phyloP scores from a whole-genome alignment of 306 rosid species.

The Vigna nakashimae region DNA sequence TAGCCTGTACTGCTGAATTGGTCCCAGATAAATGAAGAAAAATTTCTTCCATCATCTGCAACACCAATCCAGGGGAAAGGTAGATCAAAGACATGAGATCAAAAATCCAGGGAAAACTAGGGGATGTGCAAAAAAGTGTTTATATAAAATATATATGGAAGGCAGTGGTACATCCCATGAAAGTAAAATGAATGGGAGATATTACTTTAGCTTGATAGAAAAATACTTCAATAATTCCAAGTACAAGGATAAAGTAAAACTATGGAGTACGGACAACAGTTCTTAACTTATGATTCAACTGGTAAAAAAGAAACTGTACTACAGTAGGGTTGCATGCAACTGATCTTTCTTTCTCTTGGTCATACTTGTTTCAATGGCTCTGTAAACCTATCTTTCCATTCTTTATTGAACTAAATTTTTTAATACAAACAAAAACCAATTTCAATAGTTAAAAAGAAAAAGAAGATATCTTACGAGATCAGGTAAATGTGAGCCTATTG shows the following conservation, averaged over 20 bases:
- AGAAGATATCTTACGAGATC: constrained; percentile 75
- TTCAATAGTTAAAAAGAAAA: constrained; percentile 30
- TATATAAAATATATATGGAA: constrained; percentile 33
- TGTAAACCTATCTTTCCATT: constrained; percentile 32
- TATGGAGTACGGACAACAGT: constrained; percentile 28
- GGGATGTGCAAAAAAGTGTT: constrained; percentile 7
- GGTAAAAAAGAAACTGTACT: constrained; percentile 19
- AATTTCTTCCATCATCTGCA: constrained; percentile 96
- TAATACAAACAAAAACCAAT: not conserved
- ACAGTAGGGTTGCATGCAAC: constrained; percentile 9
- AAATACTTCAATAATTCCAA: constrained; percentile 18
- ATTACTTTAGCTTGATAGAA: constrained; percentile 22
- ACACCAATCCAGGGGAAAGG: constrained; percentile 48
- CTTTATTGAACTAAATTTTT: constrained; percentile 12
- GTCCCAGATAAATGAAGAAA: constrained; percentile 89
- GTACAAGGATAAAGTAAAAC: constrained; percentile 30
- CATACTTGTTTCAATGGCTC: constrained; percentile 34
- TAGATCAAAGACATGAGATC: constrained; percentile 9
- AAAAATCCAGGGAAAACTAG: constrained; percentile 35
- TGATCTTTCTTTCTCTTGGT: constrained; percentile 26
- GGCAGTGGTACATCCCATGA: constrained; percentile 16
- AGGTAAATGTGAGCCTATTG: constrained; percentile 89
- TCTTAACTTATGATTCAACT: constrained; percentile 28
- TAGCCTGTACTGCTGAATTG: constrained; percentile 78
- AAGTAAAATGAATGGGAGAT: constrained; percentile 27